A percentile compares a stretch with the other conserved stretches of the same genome.
phyloP scores from a whole-genome alignment of 441 rosid species.

The Theobroma grandiflorum region DNA sequence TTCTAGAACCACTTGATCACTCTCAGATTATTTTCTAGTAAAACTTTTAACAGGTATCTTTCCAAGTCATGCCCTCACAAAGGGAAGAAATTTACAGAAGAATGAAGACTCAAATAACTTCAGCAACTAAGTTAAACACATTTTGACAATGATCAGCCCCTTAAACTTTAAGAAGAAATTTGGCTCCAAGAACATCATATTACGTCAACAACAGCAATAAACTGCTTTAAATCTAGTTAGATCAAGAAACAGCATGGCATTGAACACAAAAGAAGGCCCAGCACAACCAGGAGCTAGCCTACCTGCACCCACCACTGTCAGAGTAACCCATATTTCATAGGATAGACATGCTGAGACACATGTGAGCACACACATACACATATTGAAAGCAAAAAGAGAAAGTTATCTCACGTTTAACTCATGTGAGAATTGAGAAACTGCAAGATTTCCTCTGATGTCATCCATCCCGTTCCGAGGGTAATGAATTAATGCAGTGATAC shows the following conservation, averaged over 20 bases:
- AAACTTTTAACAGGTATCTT: conserved; percentile 12
- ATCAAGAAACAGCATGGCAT: neutral
- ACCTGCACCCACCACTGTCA: neutral
- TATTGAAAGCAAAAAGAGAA: conserved; percentile 3
- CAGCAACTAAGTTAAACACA: neutral
- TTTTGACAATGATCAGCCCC: neutral
- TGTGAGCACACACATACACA: neutral
- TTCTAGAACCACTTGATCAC: conserved; percentile 5
- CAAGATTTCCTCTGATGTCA: neutral
- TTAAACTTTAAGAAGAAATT: neutral
- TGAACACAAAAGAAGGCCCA: neutral
- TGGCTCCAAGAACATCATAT: neutral
- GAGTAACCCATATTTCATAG: neutral
- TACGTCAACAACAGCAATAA: neutral
- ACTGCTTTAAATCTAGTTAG: conserved; percentile 3
- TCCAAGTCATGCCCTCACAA: neutral
- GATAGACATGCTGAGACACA: neutral
- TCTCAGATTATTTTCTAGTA: conserved; percentile 16
- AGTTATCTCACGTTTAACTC: neutral
- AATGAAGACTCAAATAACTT: neutral
- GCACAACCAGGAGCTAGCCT: neutral
- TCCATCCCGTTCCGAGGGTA: neutral
- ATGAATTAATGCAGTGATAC: neutral
- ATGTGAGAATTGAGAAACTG: neutral
- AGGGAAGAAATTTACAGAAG: neutral